A percentile compares a stretch with the other conserved stretches of the same genome.
phyloP scores from a whole-genome alignment of 805 yeast genomes.

The Metschnikowia orientalis region DNA sequence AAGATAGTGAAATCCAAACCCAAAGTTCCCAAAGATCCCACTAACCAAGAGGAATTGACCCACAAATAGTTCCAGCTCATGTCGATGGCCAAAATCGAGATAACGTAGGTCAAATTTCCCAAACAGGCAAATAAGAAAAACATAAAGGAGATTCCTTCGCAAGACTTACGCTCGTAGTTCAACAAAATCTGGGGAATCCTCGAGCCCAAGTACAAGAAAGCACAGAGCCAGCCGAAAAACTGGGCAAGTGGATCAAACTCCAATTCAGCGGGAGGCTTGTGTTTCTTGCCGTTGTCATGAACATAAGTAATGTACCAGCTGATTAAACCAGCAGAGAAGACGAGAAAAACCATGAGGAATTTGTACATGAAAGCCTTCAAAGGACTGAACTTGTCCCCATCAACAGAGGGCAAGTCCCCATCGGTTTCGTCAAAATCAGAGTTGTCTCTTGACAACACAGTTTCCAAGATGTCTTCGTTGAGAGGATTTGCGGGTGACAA shows the following conservation, averaged over 20 bases:
- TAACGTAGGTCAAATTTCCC: slow-evolving; percentile 88
- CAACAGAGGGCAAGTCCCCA: slow-evolving; percentile 26
- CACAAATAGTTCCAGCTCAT: slow-evolving; percentile 63
- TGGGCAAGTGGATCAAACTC: slow-evolving; percentile 78
- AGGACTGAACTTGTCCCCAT: slow-evolving; percentile 17
- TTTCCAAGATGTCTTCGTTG: slow-evolving; percentile 61
- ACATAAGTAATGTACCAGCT: slow-evolving; percentile 78
- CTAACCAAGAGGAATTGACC: slow-evolving; percentile 87
- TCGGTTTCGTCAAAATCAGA: slow-evolving; percentile 14
- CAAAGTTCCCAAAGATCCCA: slow-evolving; percentile 87
- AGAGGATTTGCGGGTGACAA: slow-evolving; percentile 87
- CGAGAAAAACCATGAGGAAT: slow-evolving; percentile 56
- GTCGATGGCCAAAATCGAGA: slow-evolving; percentile 75
- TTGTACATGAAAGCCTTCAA: slow-evolving; percentile 24
- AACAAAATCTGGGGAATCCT: slow-evolving; percentile 87
- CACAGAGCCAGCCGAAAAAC: slow-evolving; percentile 79
- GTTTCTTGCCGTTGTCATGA: slow-evolving; percentile 33
- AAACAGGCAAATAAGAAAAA: slow-evolving; percentile 93
- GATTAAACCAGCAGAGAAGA: slow-evolving; percentile 72
- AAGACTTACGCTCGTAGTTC: slow-evolving; percentile 81
- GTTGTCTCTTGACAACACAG: slow-evolving; percentile 46
- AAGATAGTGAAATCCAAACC: slow-evolving; percentile 79
- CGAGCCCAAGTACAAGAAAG: slow-evolving; percentile 74
- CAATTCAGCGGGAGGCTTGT: slow-evolving; percentile 38
- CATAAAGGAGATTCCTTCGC: slow-evolving; percentile 92